These are phyloP conservation scores for Umbelopsis isabellina DNA, from an alignment of 192 early-diverging fungal species.

Conservation along the genomic window DNA sequence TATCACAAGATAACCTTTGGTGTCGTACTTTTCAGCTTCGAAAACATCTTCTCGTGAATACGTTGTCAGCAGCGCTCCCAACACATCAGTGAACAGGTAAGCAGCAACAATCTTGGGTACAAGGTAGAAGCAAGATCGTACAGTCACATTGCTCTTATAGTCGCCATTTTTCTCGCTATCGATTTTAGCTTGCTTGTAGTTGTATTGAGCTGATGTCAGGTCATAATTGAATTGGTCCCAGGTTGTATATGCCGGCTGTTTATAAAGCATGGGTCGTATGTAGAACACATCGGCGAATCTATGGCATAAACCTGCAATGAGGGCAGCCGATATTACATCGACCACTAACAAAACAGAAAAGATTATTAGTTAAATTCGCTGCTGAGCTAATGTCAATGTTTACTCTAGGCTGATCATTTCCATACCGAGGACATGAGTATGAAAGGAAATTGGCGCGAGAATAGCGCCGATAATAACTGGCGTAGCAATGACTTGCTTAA, in stretches of 20 bases:
- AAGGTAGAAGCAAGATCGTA: constrained; percentile 6
- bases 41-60: constrained; percentile 8
- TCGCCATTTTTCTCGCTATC: not conserved
- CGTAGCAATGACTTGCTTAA: not conserved
- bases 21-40: not conserved
- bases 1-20: not conserved
- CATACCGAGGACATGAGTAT: constrained; percentile 5
- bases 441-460: not conserved
- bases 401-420: not conserved
- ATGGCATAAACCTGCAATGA: not conserved
- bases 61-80: not conserved
- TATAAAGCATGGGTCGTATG: not conserved
- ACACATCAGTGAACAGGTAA: not conserved
- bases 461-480: not conserved
- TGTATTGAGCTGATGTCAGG: not conserved
- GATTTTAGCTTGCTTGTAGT: constrained; percentile 12
- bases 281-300: not conserved
- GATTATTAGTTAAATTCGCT: not conserved
- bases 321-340: not conserved
- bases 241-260: constrained; percentile 1
- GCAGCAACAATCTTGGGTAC: not conserved
- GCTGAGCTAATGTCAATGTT: not conserved
- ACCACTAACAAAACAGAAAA: not conserved
- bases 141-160: not conserved
- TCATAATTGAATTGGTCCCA: not conserved